These are phyloP conservation scores for Aureobasidium sp. DNA, from an alignment of 2,329 filamentous ascomycete species.

Conservation along the genomic window DNA sequence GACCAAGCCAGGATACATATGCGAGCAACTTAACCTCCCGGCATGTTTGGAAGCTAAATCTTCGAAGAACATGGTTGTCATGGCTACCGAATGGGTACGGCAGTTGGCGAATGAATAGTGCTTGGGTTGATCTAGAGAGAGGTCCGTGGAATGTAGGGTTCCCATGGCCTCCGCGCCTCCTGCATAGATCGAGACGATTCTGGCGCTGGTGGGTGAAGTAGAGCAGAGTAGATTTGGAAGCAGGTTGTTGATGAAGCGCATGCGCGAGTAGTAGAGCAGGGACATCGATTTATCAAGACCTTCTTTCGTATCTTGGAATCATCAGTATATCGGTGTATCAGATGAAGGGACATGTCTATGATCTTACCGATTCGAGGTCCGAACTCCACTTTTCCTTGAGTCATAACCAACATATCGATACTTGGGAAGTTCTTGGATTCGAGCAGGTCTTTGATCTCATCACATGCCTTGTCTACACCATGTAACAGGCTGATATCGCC, in stretches of 20 bases:
- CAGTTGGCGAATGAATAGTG: conserved; percentile 17
- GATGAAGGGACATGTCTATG: background rate
- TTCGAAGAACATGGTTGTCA: conserved; percentile 23
- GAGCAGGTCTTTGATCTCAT: conserved; percentile 22
- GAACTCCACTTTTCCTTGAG: conserved; percentile 30
- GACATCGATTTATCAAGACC: conserved; percentile 22
- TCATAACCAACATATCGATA: conserved; percentile 36
- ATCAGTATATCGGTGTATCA: background rate
- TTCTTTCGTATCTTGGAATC: conserved; percentile 19
- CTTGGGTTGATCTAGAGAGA: conserved; percentile 18
- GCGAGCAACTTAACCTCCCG: conserved; percentile 17
- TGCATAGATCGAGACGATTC: conserved; percentile 21
- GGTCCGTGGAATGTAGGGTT: conserved; percentile 16
- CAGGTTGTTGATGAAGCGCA: conserved; percentile 19
- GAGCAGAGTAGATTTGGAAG: conserved; percentile 19
- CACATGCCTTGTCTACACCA: conserved; percentile 29
- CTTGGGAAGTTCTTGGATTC: conserved; percentile 18
- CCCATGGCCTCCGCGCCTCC: conserved; percentile 18
- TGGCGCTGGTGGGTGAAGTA: conserved; percentile 7
- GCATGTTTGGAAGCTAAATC: conserved; percentile 18
- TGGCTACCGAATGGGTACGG: conserved; percentile 18
- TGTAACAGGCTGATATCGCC: conserved; percentile 31
- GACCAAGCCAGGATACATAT: conserved; percentile 23
- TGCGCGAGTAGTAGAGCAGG: conserved; percentile 23
- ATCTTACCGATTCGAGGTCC: background rate